Evolutionary conservation across 306 rosid genomes (phyloP), one percentile per base, ranked within the genome.

Genomic region (Malus fusca): DNA sequence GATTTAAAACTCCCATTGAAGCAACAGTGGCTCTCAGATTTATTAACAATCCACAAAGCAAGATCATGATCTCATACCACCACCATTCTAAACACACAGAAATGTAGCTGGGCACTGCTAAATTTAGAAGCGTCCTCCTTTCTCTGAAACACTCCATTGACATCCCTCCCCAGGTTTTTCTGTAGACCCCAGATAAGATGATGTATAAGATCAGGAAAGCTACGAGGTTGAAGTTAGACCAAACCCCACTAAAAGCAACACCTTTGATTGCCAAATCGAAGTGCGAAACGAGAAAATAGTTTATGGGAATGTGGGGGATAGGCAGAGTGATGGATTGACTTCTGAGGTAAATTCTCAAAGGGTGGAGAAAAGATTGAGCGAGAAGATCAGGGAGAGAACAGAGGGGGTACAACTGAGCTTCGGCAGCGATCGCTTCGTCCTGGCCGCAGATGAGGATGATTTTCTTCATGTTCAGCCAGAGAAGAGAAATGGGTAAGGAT

Each of bases 51-150:
- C 98, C 96, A 31, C 97, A 92, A 7, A 92, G 82, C 62, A 94
- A 25, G 30, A 87, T 94, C 98, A 92, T 92, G 72, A 94, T 92
- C 81, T 94, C 98, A 68, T 94, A 94, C 98, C 98, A 94, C 98
- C 98, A 94, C 98, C 98, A 94, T 78, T 94, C 98, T 31, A 31
- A 31, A 31, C 33, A 31, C 33, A 31, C 33, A 31, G 33, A 31
- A 31, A 4, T 31, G 33, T 31, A 31, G 33, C 33, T 31, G 6
- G 33, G 33, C 33, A 31, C 33, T 31, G 6, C 33, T 4, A 31
- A 31, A 31, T 31, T 31, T 31, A 31, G 35, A 31, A 31, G 35
- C 0, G 35, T 31, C 35, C 6, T 31, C 6, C 1, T 31, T 31
- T 31, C 1, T 21, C 63, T 71, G 4, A 94, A 91, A 75, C 88